Evolutionary conservation across 2,329 filamentous ascomycete genomes (phyloP).

Genomic region (Fusarium temperatum): DNA sequence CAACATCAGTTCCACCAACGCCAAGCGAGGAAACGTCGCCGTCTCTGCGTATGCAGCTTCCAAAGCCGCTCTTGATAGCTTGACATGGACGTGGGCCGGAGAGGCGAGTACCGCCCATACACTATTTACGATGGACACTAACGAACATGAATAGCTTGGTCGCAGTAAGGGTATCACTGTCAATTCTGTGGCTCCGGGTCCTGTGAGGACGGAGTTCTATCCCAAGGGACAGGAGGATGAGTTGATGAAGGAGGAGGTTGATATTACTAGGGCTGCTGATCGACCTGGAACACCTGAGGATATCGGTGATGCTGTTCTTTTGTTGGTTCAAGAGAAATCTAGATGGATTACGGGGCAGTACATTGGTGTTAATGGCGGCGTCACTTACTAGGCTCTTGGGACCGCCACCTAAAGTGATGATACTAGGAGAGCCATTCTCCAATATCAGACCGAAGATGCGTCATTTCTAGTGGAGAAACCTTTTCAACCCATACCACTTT

Average conservation of each 20-base stretch:
- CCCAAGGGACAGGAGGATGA: slow-evolving; percentile 25
- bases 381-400: not conserved
- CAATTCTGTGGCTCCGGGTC: slow-evolving; percentile 54
- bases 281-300: slow-evolving; percentile 50
- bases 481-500: slow-evolving; percentile 18
- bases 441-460: slow-evolving; percentile 8
- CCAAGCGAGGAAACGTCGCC: slow-evolving; percentile 20
- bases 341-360: slow-evolving; percentile 30
- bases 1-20: slow-evolving; percentile 36
- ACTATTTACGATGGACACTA: not conserved
- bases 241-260: slow-evolving; percentile 30
- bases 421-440: not conserved
- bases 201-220: slow-evolving; percentile 48
- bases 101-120: slow-evolving; percentile 37
- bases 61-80: slow-evolving; percentile 48
- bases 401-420: too few relatives aligned
- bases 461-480: slow-evolving; percentile 14
- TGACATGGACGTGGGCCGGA: slow-evolving; percentile 47
- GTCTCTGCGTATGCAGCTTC: slow-evolving; percentile 35
- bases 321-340: slow-evolving; percentile 21
- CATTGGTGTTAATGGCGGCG: slow-evolving; percentile 2
- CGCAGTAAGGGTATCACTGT: slow-evolving; percentile 52
- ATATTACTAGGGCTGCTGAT: slow-evolving; percentile 45
- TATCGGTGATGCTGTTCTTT: slow-evolving; percentile 49
- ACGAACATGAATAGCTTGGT: slow-evolving; percentile 40